phyloP scores from a whole-genome alignment of 2,329 filamentous ascomycete genomes.

The Microcyclospora pomicola region DNA sequence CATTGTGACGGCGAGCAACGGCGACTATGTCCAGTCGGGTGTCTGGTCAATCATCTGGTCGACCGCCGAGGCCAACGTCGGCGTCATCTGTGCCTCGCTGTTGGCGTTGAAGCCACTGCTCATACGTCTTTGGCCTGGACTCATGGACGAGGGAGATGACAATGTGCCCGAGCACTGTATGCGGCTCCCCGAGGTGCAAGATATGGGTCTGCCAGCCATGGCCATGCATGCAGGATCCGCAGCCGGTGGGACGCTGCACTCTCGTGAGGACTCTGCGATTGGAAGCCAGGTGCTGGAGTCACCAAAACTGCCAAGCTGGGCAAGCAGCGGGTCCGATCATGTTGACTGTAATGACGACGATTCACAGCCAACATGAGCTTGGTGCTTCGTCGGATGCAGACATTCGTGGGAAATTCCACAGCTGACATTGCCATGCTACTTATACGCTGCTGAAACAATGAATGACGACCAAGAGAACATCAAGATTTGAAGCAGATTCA shows the following conservation, averaged over 20 bases:
- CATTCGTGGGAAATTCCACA: background rate
- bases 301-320: too few relatives aligned
- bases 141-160: constrained; percentile 12
- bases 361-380: too few relatives aligned
- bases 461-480: background rate
- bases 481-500: background rate
- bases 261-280: too few relatives aligned
- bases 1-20: constrained; percentile 7
- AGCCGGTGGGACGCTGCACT: too few relatives aligned
- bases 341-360: too few relatives aligned
- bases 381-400: too few relatives aligned
- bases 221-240: too few relatives aligned
- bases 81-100: constrained; percentile 32
- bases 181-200: constrained; percentile 6
- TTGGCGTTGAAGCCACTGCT: constrained; percentile 31
- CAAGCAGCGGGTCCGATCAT: too few relatives aligned
- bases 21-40: constrained; percentile 21
- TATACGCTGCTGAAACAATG: background rate
- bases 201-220: too few relatives aligned
- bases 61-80: constrained; percentile 29
- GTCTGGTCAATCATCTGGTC: constrained; percentile 29
- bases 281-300: too few relatives aligned
- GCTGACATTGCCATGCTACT: background rate
- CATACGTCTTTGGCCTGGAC: constrained; percentile 20
- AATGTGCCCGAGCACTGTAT: constrained; percentile 9